Conservation (phyloP, 805 yeast species). For the Saccharomycopsis fibuligera region DNA sequence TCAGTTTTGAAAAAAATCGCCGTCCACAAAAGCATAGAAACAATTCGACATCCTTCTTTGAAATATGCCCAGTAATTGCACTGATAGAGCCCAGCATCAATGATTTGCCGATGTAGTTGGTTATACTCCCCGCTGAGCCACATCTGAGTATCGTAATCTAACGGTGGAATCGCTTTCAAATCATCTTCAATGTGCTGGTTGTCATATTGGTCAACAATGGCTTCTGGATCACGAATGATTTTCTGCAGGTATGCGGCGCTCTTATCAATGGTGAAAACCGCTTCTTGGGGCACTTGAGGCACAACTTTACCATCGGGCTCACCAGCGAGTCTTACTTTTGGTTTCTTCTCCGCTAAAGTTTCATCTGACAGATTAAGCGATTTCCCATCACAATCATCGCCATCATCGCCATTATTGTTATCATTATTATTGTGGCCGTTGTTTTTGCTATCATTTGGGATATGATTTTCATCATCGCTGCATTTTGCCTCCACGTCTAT, state of each 20-base stretch:
- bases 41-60: conserved; percentile 60
- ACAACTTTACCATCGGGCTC: conserved; percentile 35
- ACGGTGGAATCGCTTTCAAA: conserved; percentile 48
- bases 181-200: conserved; percentile 50
- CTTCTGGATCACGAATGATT: conserved; percentile 49
- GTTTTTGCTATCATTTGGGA: too few relatives aligned
- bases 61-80: conserved; percentile 71
- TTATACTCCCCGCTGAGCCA: conserved; percentile 51
- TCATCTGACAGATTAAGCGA: conserved; percentile 3
- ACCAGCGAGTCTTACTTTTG: conserved; percentile 31
- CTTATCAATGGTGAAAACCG: conserved; percentile 35
- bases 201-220: conserved; percentile 51
- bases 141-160: conserved; percentile 65
- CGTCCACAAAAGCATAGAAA: conserved; percentile 44
- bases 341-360: conserved; percentile 7
- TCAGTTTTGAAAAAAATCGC: conserved; percentile 41
- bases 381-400: not conserved
- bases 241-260: conserved; percentile 24
- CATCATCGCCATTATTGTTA: not conserved
- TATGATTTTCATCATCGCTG: too few relatives aligned
- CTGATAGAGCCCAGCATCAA: conserved; percentile 54
- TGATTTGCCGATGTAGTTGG: conserved; percentile 49
- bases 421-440: too few relatives aligned
- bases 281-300: conserved; percentile 49
- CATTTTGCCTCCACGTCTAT: not conserved